Conservation (phyloP, 345 rosid genomes). For the Sisymbrium altissimum region DNA sequence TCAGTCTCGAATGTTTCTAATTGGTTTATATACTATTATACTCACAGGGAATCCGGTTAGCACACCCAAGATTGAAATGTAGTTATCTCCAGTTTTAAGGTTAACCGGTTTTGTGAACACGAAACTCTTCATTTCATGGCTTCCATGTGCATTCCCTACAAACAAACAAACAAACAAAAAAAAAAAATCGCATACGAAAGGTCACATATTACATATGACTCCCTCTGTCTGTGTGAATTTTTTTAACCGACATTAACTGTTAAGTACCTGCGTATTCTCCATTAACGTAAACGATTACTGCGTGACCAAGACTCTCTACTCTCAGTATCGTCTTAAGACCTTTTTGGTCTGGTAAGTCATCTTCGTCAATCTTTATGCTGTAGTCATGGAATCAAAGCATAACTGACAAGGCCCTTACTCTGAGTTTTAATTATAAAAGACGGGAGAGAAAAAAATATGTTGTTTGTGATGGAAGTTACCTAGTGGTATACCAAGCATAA, state of each 20-base stretch:
- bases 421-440: not conserved
- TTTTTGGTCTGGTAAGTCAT: slow-evolving; percentile 50
- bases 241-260: not conserved
- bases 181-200: not conserved
- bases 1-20: not conserved
- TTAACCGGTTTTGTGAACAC: slow-evolving; percentile 44
- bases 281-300: slow-evolving; percentile 61
- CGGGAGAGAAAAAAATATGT: not conserved
- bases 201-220: not conserved
- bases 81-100: slow-evolving; percentile 50
- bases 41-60: slow-evolving; percentile 71
- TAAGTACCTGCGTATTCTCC: slow-evolving; percentile 61
- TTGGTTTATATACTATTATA: not conserved
- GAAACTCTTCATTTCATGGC: slow-evolving; percentile 76
- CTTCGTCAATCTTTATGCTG: slow-evolving; percentile 18
- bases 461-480: slow-evolving; percentile 29
- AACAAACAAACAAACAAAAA: not conserved
- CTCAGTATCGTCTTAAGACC: slow-evolving; percentile 42
- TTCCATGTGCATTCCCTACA: slow-evolving; percentile 69
- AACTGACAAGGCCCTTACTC: not conserved
- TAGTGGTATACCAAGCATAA: slow-evolving; percentile 74
- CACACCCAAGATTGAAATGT: slow-evolving; percentile 43
- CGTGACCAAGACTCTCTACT: slow-evolving; percentile 83
- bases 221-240: not conserved
- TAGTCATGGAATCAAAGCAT: not conserved